A percentile compares a stretch with the other conserved stretches of the same genome.
Evolutionary conservation across 169 alveolate genomes (phyloP).

Genomic region (Amoebophrya sp.): DNA sequence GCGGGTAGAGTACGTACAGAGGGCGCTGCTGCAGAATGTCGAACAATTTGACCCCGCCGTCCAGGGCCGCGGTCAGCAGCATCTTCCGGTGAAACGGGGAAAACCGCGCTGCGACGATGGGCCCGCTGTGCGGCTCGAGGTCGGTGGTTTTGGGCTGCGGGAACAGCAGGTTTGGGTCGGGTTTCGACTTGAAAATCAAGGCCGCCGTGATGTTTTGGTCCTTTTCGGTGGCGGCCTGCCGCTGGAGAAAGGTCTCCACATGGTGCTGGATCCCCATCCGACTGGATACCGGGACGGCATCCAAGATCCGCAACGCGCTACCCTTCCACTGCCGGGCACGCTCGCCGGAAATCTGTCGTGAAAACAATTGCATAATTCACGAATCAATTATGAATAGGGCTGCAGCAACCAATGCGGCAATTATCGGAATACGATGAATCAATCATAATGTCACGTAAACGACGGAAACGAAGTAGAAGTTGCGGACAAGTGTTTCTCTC

Average conservation of each 20-base stretch:
- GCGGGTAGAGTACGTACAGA: neutral
- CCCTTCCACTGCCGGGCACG: neutral
- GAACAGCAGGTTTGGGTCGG: neutral
- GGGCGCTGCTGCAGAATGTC: constrained; percentile 18
- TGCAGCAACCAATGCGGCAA: no score
- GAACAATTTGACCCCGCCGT: neutral
- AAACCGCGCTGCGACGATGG: neutral
- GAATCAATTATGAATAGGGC: no score
- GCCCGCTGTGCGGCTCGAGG: neutral
- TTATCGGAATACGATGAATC: no score
- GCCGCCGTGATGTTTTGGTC: neutral
- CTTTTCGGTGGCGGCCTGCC: neutral
- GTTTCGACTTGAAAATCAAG: neutral
- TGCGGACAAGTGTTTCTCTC: no score
- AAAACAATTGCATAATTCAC: no score
- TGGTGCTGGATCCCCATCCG: neutral
- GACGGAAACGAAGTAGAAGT: no score
- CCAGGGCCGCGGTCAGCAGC: neutral
- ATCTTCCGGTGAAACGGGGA: neutral
- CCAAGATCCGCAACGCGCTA: neutral
- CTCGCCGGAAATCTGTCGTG: no score
- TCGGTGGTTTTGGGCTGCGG: constrained; percentile 5
- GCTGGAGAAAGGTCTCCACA: neutral
- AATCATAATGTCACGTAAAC: no score
- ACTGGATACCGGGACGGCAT: neutral